Conservation (phyloP, 495 filamentous ascomycete species). For the Emericellopsis terricola region DNA sequence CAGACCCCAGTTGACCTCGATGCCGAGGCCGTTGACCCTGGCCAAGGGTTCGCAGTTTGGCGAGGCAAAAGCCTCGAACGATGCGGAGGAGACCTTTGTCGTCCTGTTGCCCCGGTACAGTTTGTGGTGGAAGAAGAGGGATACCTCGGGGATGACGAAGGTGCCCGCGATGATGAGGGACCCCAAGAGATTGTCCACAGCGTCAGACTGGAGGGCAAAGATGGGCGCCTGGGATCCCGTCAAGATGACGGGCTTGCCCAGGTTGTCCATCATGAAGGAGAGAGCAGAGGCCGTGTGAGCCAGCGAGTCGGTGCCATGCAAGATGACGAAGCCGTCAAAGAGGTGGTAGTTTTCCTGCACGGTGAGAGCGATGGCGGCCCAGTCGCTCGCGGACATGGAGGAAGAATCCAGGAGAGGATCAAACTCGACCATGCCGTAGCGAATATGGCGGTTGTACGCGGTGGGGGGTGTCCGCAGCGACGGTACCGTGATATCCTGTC, state of each 20-base stretch:
- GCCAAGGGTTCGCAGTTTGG: constrained; percentile 74
- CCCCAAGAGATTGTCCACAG: constrained; percentile 87
- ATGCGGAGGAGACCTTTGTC: constrained; percentile 75
- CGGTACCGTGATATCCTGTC: constrained; percentile 16
- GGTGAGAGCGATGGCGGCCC: constrained; percentile 66
- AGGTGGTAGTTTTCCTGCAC: constrained; percentile 65
- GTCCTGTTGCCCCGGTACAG: constrained; percentile 84
- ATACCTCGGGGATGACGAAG: constrained; percentile 92
- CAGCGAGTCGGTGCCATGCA: constrained; percentile 92
- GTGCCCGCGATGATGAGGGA: constrained; percentile 88
- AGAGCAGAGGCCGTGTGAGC: constrained; percentile 85
- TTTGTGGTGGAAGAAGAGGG: constrained; percentile 85
- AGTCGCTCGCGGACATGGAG: constrained; percentile 79
- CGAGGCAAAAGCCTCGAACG: constrained; percentile 73
- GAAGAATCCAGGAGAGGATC: constrained; percentile 75
- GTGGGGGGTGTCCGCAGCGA: constrained; percentile 68
- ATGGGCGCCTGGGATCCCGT: constrained; percentile 90
- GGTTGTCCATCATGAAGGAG: constrained; percentile 84
- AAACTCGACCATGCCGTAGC: constrained; percentile 81
- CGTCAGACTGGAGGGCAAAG: constrained; percentile 82
- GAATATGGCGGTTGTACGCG: constrained; percentile 62
- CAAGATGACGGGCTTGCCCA: constrained; percentile 82
- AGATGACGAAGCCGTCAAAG: constrained; percentile 86
- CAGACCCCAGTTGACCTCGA: constrained; percentile 68
- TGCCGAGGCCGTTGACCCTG: constrained; percentile 59